Evolutionary conservation across 2,329 filamentous ascomycete genomes (phyloP).

Genomic region (Diaporthe citriasiana): DNA sequence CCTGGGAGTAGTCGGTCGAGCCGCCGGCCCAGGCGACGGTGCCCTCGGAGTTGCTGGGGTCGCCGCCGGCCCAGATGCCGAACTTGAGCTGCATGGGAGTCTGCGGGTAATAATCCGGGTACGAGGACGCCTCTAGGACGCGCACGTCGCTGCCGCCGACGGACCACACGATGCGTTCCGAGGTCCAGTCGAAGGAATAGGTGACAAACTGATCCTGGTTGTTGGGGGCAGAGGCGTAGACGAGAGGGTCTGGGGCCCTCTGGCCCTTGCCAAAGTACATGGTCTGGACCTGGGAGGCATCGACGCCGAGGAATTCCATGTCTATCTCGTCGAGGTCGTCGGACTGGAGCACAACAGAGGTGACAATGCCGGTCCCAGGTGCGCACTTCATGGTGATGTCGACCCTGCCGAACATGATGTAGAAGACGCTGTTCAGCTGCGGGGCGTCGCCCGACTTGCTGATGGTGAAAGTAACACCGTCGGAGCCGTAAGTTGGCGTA

Average conservation of each 20-base stretch:
- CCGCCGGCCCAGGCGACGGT: slow-evolving; percentile 94
- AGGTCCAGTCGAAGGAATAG: slow-evolving; percentile 94
- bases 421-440: slow-evolving; percentile 90
- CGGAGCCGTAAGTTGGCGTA: slow-evolving; percentile 77
- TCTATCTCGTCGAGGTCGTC: slow-evolving; percentile 97
- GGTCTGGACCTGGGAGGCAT: slow-evolving; percentile 84
- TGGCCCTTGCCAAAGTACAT: slow-evolving; percentile 98
- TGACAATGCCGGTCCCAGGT: slow-evolving; percentile 91
- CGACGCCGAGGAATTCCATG: slow-evolving; percentile 92
- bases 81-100: slow-evolving; percentile 96
- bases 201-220: slow-evolving; percentile 85
- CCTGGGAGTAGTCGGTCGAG: slow-evolving; percentile 83
- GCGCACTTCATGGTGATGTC: slow-evolving; percentile 89
- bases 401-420: slow-evolving; percentile 98
- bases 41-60: slow-evolving; percentile 81
- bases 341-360: slow-evolving; percentile 90
- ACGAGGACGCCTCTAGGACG: slow-evolving; percentile 77
- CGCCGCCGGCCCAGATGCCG: slow-evolving; percentile 92
- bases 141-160: slow-evolving; percentile 84
- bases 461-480: slow-evolving; percentile 88
- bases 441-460: slow-evolving; percentile 84
- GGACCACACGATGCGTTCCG: slow-evolving; percentile 86
- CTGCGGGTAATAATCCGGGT: slow-evolving; percentile 89
- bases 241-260: slow-evolving; percentile 89
- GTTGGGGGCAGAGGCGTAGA: slow-evolving; percentile 78